These are phyloP conservation scores for Ceratobasidium sp. DNA, from an alignment of 1,284 basidiomycete species.

Conservation along the genomic window DNA sequence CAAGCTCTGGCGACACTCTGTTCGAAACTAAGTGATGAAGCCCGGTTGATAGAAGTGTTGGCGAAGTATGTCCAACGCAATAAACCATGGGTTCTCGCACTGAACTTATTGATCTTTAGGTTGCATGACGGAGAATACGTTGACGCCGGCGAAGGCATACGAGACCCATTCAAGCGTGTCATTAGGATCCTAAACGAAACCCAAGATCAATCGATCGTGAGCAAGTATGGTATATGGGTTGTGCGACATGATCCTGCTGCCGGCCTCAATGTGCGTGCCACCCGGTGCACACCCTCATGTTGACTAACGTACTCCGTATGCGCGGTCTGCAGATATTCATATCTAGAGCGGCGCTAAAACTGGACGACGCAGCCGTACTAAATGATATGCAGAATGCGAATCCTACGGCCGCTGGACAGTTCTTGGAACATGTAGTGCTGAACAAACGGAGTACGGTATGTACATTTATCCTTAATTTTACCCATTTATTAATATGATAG, in stretches of 20 bases:
- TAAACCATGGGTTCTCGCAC: not conserved
- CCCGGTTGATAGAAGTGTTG: conserved; percentile 76
- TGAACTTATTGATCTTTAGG: conserved; percentile 59
- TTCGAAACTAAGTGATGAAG: conserved; percentile 68
- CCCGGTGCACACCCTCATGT: not conserved
- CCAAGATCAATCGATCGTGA: conserved; percentile 72
- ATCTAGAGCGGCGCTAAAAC: conserved; percentile 60
- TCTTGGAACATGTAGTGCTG: conserved; percentile 84
- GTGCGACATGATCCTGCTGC: conserved; percentile 75
- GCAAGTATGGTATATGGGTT: conserved; percentile 87
- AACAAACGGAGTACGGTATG: conserved; percentile 73
- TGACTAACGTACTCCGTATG: too few species aligned
- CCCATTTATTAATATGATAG: conserved; percentile 25
- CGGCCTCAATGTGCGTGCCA: conserved; percentile 73
- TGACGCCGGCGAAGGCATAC: conserved; percentile 68
- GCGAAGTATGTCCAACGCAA: conserved; percentile 69
- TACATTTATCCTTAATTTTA: not conserved
- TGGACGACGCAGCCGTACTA: conserved; percentile 68
- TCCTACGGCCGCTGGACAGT: conserved; percentile 71
- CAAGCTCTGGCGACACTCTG: conserved; percentile 76
- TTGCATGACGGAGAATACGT: conserved; percentile 77
- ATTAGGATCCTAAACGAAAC: conserved; percentile 72
- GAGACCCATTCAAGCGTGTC: conserved; percentile 79
- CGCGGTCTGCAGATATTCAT: conserved; percentile 66
- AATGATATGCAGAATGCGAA: conserved; percentile 56